A percentile compares a stretch with the other conserved stretches of the same genome.
Conservation (phyloP, 805 yeast genomes). For the Monosporozyma unispora region DNA sequence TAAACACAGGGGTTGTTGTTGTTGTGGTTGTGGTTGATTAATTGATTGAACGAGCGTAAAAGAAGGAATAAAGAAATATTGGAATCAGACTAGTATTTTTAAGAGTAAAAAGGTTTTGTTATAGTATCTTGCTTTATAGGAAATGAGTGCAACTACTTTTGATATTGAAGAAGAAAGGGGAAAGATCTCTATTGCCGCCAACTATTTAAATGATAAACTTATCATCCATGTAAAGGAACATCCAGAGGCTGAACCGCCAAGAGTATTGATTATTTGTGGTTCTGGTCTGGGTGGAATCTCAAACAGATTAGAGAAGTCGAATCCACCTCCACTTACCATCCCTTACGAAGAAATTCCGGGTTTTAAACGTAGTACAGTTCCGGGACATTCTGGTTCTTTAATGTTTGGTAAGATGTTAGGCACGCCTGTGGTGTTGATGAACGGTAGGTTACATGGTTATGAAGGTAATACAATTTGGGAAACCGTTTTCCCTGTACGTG, state of each 20-base stretch:
- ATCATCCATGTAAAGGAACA: not conserved
- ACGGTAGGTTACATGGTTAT: conserved; percentile 85
- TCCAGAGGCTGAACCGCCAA: conserved; percentile 34
- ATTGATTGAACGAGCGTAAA: not conserved
- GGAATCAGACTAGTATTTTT: too few species aligned
- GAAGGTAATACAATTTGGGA: conserved; percentile 83
- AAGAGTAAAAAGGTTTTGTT: too few species aligned
- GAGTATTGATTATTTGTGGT: conserved; percentile 80
- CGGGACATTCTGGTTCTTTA: conserved; percentile 81
- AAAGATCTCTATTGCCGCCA: conserved; percentile 3
- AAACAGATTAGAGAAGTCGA: conserved; percentile 28
- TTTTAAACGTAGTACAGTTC: conserved; percentile 71
- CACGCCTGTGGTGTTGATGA: conserved; percentile 85
- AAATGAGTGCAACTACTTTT: conserved; percentile 4
- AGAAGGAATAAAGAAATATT: not conserved
- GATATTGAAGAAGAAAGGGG: conserved; percentile 7
- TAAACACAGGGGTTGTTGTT: too few species aligned
- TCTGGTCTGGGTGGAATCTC: conserved; percentile 90
- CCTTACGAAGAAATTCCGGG: conserved; percentile 69
- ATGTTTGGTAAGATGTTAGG: conserved; percentile 66
- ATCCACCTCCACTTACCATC: conserved; percentile 39
- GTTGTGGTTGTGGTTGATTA: not conserved
- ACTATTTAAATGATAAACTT: conserved; percentile 1
- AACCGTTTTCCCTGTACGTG: conserved; percentile 79
- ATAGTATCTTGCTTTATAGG: not conserved